phyloP scores from a whole-genome alignment of 306 rosid genomes.

The Rosa multiflora region DNA sequence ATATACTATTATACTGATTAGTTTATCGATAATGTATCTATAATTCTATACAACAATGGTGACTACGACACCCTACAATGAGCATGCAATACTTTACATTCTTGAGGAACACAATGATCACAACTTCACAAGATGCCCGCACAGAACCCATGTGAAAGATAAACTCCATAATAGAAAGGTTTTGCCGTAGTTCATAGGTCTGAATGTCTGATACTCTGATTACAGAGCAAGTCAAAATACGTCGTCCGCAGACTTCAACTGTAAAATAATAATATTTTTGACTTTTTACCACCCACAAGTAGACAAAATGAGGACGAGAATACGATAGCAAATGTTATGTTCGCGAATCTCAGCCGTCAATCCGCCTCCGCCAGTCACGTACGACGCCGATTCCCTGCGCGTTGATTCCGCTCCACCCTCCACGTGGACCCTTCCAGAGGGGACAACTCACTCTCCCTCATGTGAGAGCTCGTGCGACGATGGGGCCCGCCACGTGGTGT shows the following conservation, averaged over 20 bases:
- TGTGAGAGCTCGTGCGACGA: constrained; percentile 55
- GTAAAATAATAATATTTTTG: not conserved
- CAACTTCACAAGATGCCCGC: not conserved
- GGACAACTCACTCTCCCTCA: constrained; percentile 34
- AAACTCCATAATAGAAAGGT: not conserved
- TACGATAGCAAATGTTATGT: constrained; percentile 23
- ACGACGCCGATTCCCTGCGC: constrained; percentile 39
- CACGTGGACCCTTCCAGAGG: constrained; percentile 38
- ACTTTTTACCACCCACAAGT: not conserved
- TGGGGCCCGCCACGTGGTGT: constrained; percentile 62
- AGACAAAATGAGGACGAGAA: constrained; percentile 10
- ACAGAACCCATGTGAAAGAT: not conserved
- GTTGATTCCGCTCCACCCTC: constrained; percentile 34
- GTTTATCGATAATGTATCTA: no score
- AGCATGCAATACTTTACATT: not conserved
- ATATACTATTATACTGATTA: no score
- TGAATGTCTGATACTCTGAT: not conserved
- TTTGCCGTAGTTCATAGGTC: not conserved
- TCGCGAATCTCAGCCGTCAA: constrained; percentile 36
- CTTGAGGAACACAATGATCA: not conserved
- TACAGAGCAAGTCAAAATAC: not conserved
- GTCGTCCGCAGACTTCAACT: not conserved
- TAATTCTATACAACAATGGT: not conserved
- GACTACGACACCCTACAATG: no score
- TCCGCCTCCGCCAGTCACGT: constrained; percentile 27